phyloP scores from a whole-genome alignment of 2,329 filamentous ascomycete species.

The Rasamsonia emersonii region DNA sequence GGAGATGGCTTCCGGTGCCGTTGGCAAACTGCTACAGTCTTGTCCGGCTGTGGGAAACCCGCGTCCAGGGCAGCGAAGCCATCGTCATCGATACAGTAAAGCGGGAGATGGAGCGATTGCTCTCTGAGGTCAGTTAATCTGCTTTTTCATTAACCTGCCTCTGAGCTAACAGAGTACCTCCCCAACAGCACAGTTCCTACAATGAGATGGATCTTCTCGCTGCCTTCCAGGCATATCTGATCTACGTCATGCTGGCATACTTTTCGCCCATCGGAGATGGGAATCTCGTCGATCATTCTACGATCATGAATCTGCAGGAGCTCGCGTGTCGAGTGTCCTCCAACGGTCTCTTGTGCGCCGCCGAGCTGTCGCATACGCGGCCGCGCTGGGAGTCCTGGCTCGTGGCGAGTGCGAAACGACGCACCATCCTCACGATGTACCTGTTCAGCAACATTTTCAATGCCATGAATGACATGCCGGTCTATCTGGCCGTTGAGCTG shows the following conservation, averaged over 20 bases:
- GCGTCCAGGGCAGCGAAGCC: constrained; percentile 16
- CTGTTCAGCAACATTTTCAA: constrained; percentile 45
- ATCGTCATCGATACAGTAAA: constrained; percentile 14
- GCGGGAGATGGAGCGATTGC: constrained; percentile 18
- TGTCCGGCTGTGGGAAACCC: constrained; percentile 20
- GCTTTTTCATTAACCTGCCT: not conserved
- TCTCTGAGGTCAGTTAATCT: constrained; percentile 9
- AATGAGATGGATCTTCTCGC: constrained; percentile 29
- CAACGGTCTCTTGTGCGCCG: constrained; percentile 37
- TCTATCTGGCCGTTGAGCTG: constrained; percentile 44
- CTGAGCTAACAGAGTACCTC: not conserved
- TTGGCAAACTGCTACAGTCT: constrained; percentile 20
- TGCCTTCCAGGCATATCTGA: constrained; percentile 46
- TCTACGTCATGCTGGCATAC: constrained; percentile 45
- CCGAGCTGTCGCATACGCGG: constrained; percentile 30
- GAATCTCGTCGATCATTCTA: constrained; percentile 29
- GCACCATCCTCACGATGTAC: constrained; percentile 46
- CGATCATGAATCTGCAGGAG: constrained; percentile 44
- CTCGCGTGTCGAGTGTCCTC: constrained; percentile 35
- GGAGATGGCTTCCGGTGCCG: constrained; percentile 6
- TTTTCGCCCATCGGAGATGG: constrained; percentile 26
- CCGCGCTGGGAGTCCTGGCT: constrained; percentile 49
- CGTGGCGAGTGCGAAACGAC: constrained; percentile 44
- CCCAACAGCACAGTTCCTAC: constrained; percentile 10
- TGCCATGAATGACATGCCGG: constrained; percentile 35